These are phyloP conservation scores for Haematococcus lacustris DNA, from an alignment of 139 green algal species.

Conservation along the genomic window DNA sequence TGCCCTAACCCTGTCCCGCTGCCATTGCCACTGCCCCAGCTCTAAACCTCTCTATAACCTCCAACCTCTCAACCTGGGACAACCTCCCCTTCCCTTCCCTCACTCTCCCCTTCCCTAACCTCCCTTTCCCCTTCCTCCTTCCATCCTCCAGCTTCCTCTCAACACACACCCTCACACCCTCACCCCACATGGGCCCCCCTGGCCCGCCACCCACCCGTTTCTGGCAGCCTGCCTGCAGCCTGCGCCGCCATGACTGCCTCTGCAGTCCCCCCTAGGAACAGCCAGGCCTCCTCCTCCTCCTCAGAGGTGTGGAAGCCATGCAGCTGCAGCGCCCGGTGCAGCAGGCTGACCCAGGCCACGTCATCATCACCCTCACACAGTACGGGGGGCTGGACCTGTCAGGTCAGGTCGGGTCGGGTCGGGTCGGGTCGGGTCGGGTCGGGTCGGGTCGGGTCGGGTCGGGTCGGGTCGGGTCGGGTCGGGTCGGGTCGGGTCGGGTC, in stretches of 20 bases:
- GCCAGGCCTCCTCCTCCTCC: constrained; percentile 31
- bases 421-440: neutral
- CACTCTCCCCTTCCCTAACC: no score
- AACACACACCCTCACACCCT: neutral
- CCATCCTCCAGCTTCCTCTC: neutral
- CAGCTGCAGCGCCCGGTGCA: constrained; percentile 49
- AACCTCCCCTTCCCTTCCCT: no score
- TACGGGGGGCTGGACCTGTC: neutral
- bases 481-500: neutral
- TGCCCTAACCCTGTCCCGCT: no score
- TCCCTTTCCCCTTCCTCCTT: neutral
- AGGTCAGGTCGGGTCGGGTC: neutral
- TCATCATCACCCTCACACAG: constrained; percentile 63
- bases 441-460: neutral
- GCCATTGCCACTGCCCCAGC: no score
- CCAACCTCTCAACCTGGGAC: no score
- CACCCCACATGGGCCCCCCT: neutral
- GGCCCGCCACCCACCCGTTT: constrained; percentile 44
- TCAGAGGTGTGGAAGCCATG: constrained; percentile 50
- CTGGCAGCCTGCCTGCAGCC: constrained; percentile 49
- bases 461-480: neutral
- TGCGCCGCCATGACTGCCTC: constrained; percentile 46
- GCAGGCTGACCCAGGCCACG: constrained; percentile 68
- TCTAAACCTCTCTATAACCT: no score
- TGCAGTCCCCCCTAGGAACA: constrained; percentile 36